phyloP scores from a whole-genome alignment of 2,329 filamentous ascomycete species.

The Nemania sp. region DNA sequence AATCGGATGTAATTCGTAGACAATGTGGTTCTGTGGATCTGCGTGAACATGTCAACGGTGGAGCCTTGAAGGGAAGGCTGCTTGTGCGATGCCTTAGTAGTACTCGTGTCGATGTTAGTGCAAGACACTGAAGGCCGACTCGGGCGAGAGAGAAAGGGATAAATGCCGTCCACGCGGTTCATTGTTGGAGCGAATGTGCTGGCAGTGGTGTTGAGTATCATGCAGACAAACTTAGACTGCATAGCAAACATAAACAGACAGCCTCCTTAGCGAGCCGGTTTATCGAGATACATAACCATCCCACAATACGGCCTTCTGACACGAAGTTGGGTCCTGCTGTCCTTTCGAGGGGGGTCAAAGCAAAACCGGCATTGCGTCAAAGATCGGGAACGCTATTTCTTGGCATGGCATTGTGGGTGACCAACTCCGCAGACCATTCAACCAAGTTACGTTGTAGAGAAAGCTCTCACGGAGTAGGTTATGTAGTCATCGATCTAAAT shows the following conservation, averaged over 20 bases:
- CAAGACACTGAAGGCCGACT: not conserved
- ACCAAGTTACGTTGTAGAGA: too few species aligned
- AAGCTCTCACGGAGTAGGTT: too few species aligned
- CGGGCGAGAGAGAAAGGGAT: too few species aligned
- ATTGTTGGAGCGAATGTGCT: too few species aligned
- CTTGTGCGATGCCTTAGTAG: not conserved
- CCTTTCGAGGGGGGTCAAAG: constrained; percentile 3
- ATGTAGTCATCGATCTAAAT: too few species aligned
- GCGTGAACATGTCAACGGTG: constrained; percentile 5
- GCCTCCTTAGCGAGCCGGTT: constrained; percentile 1
- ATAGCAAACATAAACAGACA: not conserved
- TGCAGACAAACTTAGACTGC: not conserved
- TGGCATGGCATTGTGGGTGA: not conserved
- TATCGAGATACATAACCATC: not conserved
- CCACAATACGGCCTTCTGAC: too few species aligned
- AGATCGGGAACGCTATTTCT: not conserved
- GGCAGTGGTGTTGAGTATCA: too few species aligned
- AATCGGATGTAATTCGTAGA: too few species aligned
- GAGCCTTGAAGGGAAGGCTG: not conserved
- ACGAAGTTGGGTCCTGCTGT: constrained; percentile 1
- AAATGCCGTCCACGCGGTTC: too few species aligned
- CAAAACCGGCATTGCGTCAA: constrained; percentile 20
- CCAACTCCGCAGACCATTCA: too few species aligned
- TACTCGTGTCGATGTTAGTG: not conserved
- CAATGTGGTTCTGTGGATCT: too few species aligned